A percentile compares a stretch with the other conserved stretches of the same genome.
Evolutionary conservation across 352 stramenopile species (phyloP).

Genomic region (Peronospora farinosa): DNA sequence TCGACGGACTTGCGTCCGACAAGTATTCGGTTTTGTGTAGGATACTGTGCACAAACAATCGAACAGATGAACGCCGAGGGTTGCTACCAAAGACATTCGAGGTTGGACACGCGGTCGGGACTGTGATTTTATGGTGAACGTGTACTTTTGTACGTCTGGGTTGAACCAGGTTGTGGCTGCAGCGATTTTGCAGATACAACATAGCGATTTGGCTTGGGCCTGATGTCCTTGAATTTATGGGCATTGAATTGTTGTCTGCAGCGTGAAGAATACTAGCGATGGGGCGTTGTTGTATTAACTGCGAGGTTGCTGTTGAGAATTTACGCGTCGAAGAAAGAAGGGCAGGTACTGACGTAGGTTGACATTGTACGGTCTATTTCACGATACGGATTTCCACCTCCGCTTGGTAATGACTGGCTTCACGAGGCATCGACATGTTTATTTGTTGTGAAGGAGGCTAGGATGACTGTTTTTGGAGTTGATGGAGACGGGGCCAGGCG

Average conservation of each 20-base stretch:
- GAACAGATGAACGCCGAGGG: constrained; percentile 9
- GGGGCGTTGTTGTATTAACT: not conserved
- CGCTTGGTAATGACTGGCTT: constrained; percentile 6
- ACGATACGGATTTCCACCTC: constrained; percentile 30
- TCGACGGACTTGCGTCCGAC: constrained; percentile 50
- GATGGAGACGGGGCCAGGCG: constrained; percentile 40
- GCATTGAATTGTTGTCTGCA: constrained; percentile 17
- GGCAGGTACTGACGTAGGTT: not conserved
- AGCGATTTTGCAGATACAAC: not conserved
- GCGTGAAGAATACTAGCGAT: constrained; percentile 9
- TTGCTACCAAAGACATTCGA: not conserved
- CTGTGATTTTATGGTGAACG: constrained; percentile 1
- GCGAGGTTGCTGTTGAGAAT: not conserved
- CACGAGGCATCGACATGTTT: no score
- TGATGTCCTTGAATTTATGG: constrained; percentile 1
- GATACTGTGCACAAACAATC: constrained; percentile 11
- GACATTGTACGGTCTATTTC: constrained; percentile 27
- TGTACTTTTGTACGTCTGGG: not conserved
- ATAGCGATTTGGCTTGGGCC: not conserved
- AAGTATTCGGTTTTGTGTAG: constrained; percentile 58
- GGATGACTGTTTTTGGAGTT: constrained; percentile 40
- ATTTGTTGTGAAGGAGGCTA: no score
- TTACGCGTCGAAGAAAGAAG: constrained; percentile 4
- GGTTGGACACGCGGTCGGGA: constrained; percentile 1
- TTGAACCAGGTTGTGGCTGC: constrained; percentile 2